Evolutionary conservation across 2,329 filamentous ascomycete genomes (phyloP), one percentile per base, ranked within the genome.

Genomic region (Fusarium bactridioides): DNA sequence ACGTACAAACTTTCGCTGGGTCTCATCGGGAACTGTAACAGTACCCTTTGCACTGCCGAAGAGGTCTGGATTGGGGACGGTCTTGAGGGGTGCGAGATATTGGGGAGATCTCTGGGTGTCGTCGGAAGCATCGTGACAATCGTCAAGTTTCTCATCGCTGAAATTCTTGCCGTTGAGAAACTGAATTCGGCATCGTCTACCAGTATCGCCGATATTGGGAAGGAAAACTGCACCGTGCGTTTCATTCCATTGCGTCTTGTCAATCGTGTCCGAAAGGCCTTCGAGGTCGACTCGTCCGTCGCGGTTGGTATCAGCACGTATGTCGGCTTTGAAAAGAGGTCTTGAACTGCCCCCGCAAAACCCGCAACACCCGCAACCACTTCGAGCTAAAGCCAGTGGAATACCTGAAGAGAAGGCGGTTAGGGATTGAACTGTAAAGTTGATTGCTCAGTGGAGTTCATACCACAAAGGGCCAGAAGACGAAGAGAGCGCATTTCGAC

Each of bases 71-170:
- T 78, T 51, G 3, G 80, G 79, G 2, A 79, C 58, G 1, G 79
- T 81, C n/a, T 66, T 60, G 15, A 83, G 48, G 2, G 79, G 78
- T 18, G 80, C 80, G 15, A 80, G 51, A 25, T 77, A 78, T 23
- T 77, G 35, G 4, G 80, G 74, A 1, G 77, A 67, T 19, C 77
- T 70, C 25, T 78, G 79, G 3, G 77, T 35, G 33, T 83, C 54
- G 35, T 77, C 80, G 0, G 77, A 79, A 2, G 80, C 81, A 54
- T 82, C 80, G 62, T 82, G 70, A 50, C 80, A 82, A 8, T 64
- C 47, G 7, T 63, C 76, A 3, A 82, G 69, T 13, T 75, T 74
- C 11, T 74, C 70, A 40, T 70, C 43, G 47, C 35, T 54, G 4
- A 47, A 15, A 7, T 25, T 38, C 2, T 18, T 77, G 68, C 31